phyloP scores from a whole-genome alignment of 805 yeast species.

The Sungouiella blattae region DNA sequence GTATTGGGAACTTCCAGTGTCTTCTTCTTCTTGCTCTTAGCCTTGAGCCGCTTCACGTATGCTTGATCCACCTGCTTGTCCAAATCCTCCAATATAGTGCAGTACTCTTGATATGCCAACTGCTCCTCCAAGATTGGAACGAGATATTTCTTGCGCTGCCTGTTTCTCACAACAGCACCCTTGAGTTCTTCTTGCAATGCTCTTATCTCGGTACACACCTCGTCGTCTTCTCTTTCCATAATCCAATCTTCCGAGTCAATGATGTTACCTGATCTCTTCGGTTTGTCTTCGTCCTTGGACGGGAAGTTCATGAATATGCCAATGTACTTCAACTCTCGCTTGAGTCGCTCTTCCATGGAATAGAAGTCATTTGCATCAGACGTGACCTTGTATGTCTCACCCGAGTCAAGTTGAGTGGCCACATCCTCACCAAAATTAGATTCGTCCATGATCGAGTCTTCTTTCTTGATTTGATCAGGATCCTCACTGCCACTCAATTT shows the following conservation, averaged over 20 bases:
- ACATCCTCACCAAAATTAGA: slow-evolving; percentile 28
- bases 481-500: too few relatives aligned
- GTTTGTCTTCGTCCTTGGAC: slow-evolving; percentile 23
- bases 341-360: slow-evolving; percentile 81
- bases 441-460: slow-evolving; percentile 9
- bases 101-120: slow-evolving; percentile 91
- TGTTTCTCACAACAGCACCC: slow-evolving; percentile 58
- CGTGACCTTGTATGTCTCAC: slow-evolving; percentile 38
- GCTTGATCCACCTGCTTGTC: slow-evolving; percentile 97
- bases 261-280: slow-evolving; percentile 21
- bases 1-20: slow-evolving; percentile 22
- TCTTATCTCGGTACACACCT: slow-evolving; percentile 81
- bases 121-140: slow-evolving; percentile 79
- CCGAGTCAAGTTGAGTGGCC: slow-evolving; percentile 32
- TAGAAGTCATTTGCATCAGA: slow-evolving; percentile 62
- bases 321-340: slow-evolving; percentile 82
- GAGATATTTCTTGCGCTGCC: slow-evolving; percentile 60
- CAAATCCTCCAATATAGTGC: slow-evolving; percentile 83
- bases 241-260: slow-evolving; percentile 70
- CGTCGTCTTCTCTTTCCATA: slow-evolving; percentile 85
- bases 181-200: slow-evolving; percentile 64
- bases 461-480: slow-evolving; percentile 10
- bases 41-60: slow-evolving; percentile 76
- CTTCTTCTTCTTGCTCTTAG: slow-evolving; percentile 64
- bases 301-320: slow-evolving; percentile 76